phyloP scores from a whole-genome alignment of 495 filamentous ascomycete genomes.

The Lasiosphaeriaceae sp. region DNA sequence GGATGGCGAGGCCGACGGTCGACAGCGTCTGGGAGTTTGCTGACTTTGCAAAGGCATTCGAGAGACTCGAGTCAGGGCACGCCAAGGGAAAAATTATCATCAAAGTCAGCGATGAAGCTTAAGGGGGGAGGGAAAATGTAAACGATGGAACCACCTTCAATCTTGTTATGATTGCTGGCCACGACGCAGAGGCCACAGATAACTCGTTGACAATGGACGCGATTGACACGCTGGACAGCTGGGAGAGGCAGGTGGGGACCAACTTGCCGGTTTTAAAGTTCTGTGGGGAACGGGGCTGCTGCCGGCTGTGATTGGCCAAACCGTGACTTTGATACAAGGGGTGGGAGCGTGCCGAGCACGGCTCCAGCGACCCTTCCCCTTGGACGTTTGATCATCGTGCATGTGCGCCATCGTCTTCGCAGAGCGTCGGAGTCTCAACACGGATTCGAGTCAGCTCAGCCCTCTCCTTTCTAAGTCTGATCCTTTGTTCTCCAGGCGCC shows the following conservation, averaged over 20 bases:
- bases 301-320: slow-evolving; percentile 10
- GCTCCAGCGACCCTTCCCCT: slow-evolving; percentile 7
- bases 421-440: too few species aligned
- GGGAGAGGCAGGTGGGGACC: neutral
- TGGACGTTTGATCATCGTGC: slow-evolving; percentile 29
- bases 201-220: neutral
- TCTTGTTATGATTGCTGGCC: too few species aligned
- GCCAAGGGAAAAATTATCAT: slow-evolving; percentile 70
- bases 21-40: slow-evolving; percentile 60
- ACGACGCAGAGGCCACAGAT: neutral
- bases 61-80: slow-evolving; percentile 56
- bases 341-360: neutral
- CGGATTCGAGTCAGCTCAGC: too few species aligned
- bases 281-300: slow-evolving; percentile 9
- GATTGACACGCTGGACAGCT: neutral
- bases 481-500: neutral
- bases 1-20: slow-evolving; percentile 57
- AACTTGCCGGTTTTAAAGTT: slow-evolving; percentile 16
- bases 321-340: slow-evolving; percentile 11
- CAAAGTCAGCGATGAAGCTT: slow-evolving; percentile 25
- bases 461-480: neutral
- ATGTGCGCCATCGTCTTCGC: too few species aligned
- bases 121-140: neutral
- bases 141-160: too few species aligned
- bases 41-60: slow-evolving; percentile 60